Base-by-base conservation (phyloP, 2,329 filamentous ascomycete species). In the Epichloe scottii region DNA sequence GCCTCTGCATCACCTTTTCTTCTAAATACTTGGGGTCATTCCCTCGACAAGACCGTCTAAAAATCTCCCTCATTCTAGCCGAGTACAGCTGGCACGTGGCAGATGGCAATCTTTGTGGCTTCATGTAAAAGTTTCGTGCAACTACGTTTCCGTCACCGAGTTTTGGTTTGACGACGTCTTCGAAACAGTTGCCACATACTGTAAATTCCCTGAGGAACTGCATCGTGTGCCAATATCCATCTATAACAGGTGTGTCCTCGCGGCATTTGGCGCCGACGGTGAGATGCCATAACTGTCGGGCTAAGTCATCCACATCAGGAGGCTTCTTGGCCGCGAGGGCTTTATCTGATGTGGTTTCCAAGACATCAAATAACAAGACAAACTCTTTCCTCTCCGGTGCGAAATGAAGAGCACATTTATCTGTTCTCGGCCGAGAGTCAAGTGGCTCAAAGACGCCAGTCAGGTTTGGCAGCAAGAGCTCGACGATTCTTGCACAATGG, bases 111-210 rank as follows among this genome's bases (percentile, higher is more conserved):
- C 74, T 72, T 55, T 81, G 77, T 23, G 80, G 73, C 14, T 78
- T 73, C 51, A 76, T 74, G 55, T 79, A 81, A 58, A 93, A 86
- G 56, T 83, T 78, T 17, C 76, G 69, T 10, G 85, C 81, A 23
- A 90, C 71, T 1, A 76, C 68, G 40, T 69, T 68, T 49, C 68
- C 64, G 15, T 74, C 70, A 33, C 75, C 71, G 2, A 83, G 68
- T 48, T 81, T 71, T 1, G 89, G 89, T 66, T 78, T 80, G n/a
- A 95, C 79, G 1, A 88, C 78, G 21, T 88, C 82, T 15, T 87
- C 79, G 63, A 86, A 95, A 65, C 90, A 97, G 65, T 91, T 87
- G 56, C 86, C 81, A 66, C 90, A 97, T 4, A 95, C 84, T 1
- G 85, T 89, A 59, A 95, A 81, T 46, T 89, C 79, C 0, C 85